A percentile compares a stretch with the other conserved stretches of the same genome.
phyloP scores from a whole-genome alignment of 2,329 filamentous ascomycete species.

The Talaromyces atroroseus region DNA sequence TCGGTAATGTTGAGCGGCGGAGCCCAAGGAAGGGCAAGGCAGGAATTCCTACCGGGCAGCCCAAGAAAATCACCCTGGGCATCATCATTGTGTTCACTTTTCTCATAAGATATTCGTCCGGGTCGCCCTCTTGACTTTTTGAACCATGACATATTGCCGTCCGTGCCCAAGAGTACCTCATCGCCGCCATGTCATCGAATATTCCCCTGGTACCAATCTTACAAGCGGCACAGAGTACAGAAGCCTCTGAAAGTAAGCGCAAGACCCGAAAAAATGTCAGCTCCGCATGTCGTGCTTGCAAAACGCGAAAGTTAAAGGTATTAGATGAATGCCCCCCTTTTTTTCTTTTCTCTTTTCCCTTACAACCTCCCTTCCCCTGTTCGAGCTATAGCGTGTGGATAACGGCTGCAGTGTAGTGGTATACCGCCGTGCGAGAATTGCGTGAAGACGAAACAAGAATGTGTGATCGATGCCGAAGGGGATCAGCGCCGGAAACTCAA shows the following conservation, averaged over 20 bases:
- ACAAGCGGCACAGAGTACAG: neutral
- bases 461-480: slow-evolving; percentile 11
- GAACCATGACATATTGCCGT: slow-evolving; percentile 4
- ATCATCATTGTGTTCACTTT: neutral
- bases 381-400: neutral
- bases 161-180: neutral
- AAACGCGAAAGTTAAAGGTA: slow-evolving; percentile 12
- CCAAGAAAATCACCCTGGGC: neutral
- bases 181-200: slow-evolving; percentile 6
- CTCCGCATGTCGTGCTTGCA: slow-evolving; percentile 12
- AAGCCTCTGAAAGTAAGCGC: neutral
- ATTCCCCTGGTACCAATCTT: neutral
- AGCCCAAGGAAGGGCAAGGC: neutral
- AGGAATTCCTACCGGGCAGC: neutral
- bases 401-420: slow-evolving; percentile 10
- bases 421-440: slow-evolving; percentile 9
- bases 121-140: neutral
- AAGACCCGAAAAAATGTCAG: slow-evolving; percentile 11
- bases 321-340: neutral
- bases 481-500: slow-evolving; percentile 14
- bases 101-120: neutral
- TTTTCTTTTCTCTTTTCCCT: too few species aligned
- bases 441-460: slow-evolving; percentile 8
- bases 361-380: neutral
- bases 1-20: neutral